Evolutionary conservation across 768 basidiomycete species (phyloP).

Genomic region (Suillus paluster): DNA sequence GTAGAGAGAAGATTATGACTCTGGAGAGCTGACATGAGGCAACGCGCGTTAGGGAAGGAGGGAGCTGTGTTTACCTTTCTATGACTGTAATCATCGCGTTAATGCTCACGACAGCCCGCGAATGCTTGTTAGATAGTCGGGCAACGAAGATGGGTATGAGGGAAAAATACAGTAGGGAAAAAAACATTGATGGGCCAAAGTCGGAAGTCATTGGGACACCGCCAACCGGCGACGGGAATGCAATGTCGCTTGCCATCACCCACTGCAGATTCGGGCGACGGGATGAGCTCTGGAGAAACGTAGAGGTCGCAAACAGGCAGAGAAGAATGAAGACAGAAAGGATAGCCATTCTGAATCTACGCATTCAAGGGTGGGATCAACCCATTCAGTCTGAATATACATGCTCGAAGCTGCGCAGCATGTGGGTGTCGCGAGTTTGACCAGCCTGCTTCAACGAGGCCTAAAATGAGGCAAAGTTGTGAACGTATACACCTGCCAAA

Average conservation of each 20-base stretch:
- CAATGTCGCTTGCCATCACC: constrained; percentile 11
- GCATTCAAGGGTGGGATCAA: background rate
- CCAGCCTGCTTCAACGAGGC: constrained; percentile 9
- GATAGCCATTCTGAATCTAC: constrained; percentile 2
- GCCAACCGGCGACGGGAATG: constrained; percentile 50
- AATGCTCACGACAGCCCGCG: constrained; percentile 40
- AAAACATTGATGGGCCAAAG: constrained; percentile 48
- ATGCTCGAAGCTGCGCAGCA: constrained; percentile 1
- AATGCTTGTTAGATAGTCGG: constrained; percentile 38
- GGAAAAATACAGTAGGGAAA: constrained; percentile 42
- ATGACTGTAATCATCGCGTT: constrained; percentile 38
- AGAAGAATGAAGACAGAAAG: constrained; percentile 1
- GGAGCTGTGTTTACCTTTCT: constrained; percentile 38
- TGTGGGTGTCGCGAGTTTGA: constrained; percentile 11
- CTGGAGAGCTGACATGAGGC: constrained; percentile 12
- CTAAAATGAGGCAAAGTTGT: constrained; percentile 1
- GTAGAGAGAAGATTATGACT: constrained; percentile 22
- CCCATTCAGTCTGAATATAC: background rate
- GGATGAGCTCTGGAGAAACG: background rate
- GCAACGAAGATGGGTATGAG: constrained; percentile 42
- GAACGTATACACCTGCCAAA: constrained; percentile 7
- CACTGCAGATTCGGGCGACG: background rate
- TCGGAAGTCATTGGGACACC: constrained; percentile 45
- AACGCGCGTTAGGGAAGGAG: background rate
- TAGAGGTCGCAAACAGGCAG: background rate